A percentile compares a stretch with the other conserved stretches of the same genome.
phyloP scores from a whole-genome alignment of 2,329 filamentous ascomycete genomes.

The Penicillium sp. region DNA sequence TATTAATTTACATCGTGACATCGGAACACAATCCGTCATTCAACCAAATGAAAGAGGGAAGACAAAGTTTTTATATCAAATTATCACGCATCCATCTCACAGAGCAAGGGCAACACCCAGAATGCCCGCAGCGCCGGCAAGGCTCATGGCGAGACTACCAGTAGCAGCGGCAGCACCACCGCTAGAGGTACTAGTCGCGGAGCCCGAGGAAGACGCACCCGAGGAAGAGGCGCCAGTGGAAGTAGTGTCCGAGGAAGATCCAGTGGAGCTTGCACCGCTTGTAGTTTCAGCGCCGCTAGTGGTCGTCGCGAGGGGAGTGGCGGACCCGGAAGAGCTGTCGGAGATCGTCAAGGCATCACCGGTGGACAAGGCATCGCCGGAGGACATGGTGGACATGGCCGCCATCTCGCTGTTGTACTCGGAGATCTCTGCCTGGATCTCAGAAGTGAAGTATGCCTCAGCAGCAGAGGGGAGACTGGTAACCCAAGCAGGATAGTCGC shows the following conservation, averaged over 20 bases:
- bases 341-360: not conserved
- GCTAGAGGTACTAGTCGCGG: constrained; percentile 14
- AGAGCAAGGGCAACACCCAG: constrained; percentile 28
- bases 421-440: constrained; percentile 6
- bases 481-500: constrained; percentile 19
- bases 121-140: constrained; percentile 26
- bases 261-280: not conserved
- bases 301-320: constrained; percentile 11
- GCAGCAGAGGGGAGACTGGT: constrained; percentile 15
- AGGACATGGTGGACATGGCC: not conserved
- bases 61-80: not conserved
- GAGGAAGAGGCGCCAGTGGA: constrained; percentile 3
- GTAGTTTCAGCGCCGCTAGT: not conserved
- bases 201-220: constrained; percentile 8
- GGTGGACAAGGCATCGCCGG: not conserved
- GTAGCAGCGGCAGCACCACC: constrained; percentile 25
- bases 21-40: not conserved
- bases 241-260: not conserved
- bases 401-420: not conserved
- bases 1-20: not conserved
- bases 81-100: constrained; percentile 9
- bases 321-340: constrained; percentile 17
- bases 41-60: not conserved
- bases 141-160: constrained; percentile 21
- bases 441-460: constrained; percentile 13